phyloP scores from a whole-genome alignment of 1,284 basidiomycete genomes.

The Fistulinella staudtii region DNA sequence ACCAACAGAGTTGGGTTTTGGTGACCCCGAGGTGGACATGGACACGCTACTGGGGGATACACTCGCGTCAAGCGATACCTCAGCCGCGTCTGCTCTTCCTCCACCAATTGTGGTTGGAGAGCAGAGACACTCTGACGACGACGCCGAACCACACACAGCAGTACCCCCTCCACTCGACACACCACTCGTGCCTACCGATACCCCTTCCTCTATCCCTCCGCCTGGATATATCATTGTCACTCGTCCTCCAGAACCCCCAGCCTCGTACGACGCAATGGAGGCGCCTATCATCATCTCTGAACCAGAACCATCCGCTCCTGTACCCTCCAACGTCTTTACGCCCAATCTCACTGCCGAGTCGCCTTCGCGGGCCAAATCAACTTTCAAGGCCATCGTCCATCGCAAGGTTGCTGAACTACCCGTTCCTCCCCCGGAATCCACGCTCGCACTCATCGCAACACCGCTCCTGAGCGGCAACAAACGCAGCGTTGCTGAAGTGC shows the following conservation, averaged over 20 bases:
- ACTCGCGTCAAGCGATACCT: no score
- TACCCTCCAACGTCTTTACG: slow-evolving; percentile 4
- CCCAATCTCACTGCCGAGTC: slow-evolving; percentile 2
- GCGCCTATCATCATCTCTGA: slow-evolving; percentile 1
- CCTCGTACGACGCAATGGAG: no score
- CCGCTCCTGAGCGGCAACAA: slow-evolving; percentile 23
- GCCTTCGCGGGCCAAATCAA: no score
- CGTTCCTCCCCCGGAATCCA: slow-evolving; percentile 12
- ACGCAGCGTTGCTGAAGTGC: slow-evolving; percentile 29
- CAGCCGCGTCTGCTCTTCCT: slow-evolving; percentile 1
- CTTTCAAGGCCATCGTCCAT: slow-evolving; percentile 54
- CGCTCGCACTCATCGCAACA: slow-evolving; percentile 10
- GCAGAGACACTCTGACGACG: slow-evolving; percentile 15
- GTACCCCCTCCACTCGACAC: slow-evolving; percentile 1
- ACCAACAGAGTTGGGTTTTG: no score
- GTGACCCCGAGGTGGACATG: not conserved
- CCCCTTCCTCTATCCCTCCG: not conserved
- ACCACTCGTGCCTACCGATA: not conserved
- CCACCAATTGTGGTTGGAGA: no score
- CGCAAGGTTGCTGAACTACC: slow-evolving; percentile 41
- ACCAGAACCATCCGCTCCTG: slow-evolving; percentile 4
- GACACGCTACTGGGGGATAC: slow-evolving; percentile 1
- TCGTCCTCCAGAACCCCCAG: not conserved
- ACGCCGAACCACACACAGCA: slow-evolving; percentile 12
- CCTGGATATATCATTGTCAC: no score